A percentile compares a stretch with the other conserved stretches of the same genome.
phyloP scores from a whole-genome alignment of 1,139 yeast species.

The Hemisphaericaspora subhashii region DNA sequence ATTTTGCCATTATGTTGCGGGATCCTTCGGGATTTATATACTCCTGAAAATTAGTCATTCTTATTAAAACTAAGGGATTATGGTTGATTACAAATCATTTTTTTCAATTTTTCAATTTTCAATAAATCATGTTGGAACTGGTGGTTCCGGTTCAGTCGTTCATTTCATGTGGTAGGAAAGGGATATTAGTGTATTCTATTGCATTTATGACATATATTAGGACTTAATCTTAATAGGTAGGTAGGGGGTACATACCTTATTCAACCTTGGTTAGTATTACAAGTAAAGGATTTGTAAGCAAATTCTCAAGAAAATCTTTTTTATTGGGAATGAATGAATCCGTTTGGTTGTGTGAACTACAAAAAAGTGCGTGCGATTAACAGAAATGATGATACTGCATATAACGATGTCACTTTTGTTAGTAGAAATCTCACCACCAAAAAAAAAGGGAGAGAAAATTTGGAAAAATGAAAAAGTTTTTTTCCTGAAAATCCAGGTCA shows the following conservation, averaged over 20 bases:
- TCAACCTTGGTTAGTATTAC: conserved; percentile 19
- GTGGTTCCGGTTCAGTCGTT: too few relatives aligned
- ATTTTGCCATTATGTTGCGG: too few relatives aligned
- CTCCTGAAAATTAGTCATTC: too few relatives aligned
- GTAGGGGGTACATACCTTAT: conserved; percentile 20
- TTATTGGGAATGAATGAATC: conserved; percentile 7
- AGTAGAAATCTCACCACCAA: neutral
- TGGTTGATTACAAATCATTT: too few relatives aligned
- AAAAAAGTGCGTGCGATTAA: neutral
- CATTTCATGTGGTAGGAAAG: too few relatives aligned
- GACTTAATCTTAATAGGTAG: neutral
- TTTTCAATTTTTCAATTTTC: too few relatives aligned
- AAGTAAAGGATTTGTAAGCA: conserved; percentile 8
- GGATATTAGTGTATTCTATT: too few relatives aligned
- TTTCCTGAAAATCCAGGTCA: conserved; percentile 1
- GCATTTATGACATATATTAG: neutral
- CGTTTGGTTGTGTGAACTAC: neutral
- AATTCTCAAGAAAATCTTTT: conserved; percentile 8
- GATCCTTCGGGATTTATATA: too few relatives aligned
- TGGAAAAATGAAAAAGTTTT: neutral
- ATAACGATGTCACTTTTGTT: neutral
- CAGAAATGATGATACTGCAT: neutral
- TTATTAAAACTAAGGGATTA: too few relatives aligned
- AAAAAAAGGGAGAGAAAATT: neutral
- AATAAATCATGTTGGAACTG: too few relatives aligned